These are phyloP conservation scores for Aureobasidium sp. DNA, from an alignment of 2,329 filamentous ascomycete genomes.

Conservation along the genomic window DNA sequence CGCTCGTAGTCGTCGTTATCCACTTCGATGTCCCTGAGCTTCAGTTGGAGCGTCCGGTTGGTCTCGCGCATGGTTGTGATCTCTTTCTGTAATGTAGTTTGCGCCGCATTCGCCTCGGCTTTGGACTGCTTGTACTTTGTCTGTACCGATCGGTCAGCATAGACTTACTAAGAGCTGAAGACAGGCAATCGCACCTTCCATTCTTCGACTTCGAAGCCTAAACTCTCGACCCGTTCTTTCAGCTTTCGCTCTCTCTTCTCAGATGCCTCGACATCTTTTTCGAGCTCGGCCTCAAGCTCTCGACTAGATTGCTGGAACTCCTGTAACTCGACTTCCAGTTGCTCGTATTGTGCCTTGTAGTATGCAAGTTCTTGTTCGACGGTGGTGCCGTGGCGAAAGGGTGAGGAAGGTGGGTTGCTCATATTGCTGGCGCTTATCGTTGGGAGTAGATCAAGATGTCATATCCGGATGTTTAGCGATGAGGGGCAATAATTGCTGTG, in stretches of 20 bases:
- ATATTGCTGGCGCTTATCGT: conserved; percentile 4
- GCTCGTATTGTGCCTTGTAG: conserved; percentile 95
- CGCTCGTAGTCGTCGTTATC: conserved; percentile 97
- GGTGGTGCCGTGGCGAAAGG: conserved; percentile 30
- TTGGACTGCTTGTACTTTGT: conserved; percentile 96
- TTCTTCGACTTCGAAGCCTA: conserved; percentile 88
- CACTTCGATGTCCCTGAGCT: conserved; percentile 89
- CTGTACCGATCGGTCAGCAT: conserved; percentile 39
- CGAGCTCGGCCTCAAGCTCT: conserved; percentile 87
- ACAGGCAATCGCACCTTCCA: conserved; percentile 76
- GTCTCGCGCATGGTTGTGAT: conserved; percentile 83
- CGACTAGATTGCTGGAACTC: conserved; percentile 93
- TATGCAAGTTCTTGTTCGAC: conserved; percentile 74
- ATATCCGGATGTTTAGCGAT: not conserved
- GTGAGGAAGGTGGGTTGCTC: conserved; percentile 29
- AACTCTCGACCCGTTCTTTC: conserved; percentile 76
- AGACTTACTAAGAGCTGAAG: not conserved
- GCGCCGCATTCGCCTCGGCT: conserved; percentile 73
- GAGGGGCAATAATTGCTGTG: not conserved
- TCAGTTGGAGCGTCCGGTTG: conserved; percentile 73
- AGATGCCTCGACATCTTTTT: conserved; percentile 91
- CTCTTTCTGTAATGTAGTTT: conserved; percentile 86
- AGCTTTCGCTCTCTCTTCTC: conserved; percentile 85
- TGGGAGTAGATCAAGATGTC: not conserved
- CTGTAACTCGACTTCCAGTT: conserved; percentile 80